Evolutionary conservation across 148 eudicot genomes (phyloP).

Genomic region (Rhododendron griersonianum): DNA sequence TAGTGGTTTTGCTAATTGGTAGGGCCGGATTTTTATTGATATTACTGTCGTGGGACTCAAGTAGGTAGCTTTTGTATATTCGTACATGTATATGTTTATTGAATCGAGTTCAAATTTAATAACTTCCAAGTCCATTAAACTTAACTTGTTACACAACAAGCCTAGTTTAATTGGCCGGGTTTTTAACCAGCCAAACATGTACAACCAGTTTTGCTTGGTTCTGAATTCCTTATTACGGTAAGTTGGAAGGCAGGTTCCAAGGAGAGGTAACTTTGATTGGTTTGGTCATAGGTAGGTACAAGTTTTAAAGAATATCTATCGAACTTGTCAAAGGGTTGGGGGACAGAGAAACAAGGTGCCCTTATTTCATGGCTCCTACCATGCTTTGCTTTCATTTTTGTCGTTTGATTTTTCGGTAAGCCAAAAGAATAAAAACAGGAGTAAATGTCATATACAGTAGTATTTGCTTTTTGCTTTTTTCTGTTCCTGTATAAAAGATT

Average conservation of each 20-base stretch:
- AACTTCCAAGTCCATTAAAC: not conserved
- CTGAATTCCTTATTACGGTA: not conserved
- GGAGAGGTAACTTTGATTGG: not conserved
- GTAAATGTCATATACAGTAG: not conserved
- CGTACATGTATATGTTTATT: not conserved
- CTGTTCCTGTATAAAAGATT: not conserved
- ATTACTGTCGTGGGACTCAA: too few species aligned
- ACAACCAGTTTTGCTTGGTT: not conserved
- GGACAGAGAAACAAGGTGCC: constrained; percentile 23
- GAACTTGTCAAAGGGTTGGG: constrained; percentile 13
- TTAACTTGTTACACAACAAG: not conserved
- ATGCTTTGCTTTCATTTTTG: constrained; percentile 13
- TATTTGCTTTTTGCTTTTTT: constrained; percentile 8
- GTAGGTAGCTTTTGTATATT: not conserved
- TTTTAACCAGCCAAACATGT: not conserved
- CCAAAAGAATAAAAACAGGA: not conserved
- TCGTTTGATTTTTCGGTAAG: constrained; percentile 8
- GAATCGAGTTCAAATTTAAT: not conserved
- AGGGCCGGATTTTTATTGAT: too few species aligned
- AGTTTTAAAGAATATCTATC: not conserved
- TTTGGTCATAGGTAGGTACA: not conserved
- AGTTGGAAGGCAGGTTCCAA: not conserved
- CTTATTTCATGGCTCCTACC: constrained; percentile 15
- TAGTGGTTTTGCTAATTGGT: too few species aligned
- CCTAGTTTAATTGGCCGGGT: not conserved